phyloP scores from a whole-genome alignment of 2,329 filamentous ascomycete genomes.

The Myriosclerotinia scirpicola region DNA sequence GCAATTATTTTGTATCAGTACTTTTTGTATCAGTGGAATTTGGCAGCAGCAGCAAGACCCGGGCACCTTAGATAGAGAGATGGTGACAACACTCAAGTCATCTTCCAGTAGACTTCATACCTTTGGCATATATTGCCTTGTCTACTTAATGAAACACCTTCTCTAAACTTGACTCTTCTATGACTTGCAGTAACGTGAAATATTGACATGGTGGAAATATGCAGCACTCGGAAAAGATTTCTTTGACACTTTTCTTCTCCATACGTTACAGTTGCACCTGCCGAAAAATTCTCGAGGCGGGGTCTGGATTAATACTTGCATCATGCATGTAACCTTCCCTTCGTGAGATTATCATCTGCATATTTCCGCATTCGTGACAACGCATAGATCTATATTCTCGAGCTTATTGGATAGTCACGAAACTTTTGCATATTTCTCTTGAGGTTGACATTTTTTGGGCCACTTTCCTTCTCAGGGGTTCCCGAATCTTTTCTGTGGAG shows the following conservation, averaged over 20 bases:
- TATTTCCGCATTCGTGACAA: background rate
- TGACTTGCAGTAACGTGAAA: background rate
- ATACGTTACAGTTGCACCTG: background rate
- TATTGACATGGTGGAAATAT: background rate
- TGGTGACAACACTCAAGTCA: background rate
- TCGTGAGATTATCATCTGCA: background rate
- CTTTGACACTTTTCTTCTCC: fast-evolving
- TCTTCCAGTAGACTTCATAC: conserved; percentile 5
- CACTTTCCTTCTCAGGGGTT: too few species aligned
- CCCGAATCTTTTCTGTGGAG: too few species aligned
- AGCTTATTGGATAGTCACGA: background rate
- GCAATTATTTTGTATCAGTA: background rate
- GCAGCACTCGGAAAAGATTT: background rate
- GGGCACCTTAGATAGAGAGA: conserved; percentile 3
- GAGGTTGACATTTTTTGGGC: background rate
- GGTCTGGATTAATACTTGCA: background rate
- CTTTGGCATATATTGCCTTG: background rate
- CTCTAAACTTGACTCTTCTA: background rate
- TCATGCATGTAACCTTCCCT: background rate
- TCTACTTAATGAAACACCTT: conserved; percentile 14
- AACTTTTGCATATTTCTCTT: background rate
- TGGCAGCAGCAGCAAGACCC: conserved; percentile 17
- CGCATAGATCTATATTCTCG: background rate
- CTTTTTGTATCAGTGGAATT: background rate
- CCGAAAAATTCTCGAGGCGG: background rate